Percentiles rank a stretch among this genome's conserved stretches.
Evolutionary conservation across 305 asterid genomes (phyloP).

Genomic region (Solanum aculeatissimum): DNA sequence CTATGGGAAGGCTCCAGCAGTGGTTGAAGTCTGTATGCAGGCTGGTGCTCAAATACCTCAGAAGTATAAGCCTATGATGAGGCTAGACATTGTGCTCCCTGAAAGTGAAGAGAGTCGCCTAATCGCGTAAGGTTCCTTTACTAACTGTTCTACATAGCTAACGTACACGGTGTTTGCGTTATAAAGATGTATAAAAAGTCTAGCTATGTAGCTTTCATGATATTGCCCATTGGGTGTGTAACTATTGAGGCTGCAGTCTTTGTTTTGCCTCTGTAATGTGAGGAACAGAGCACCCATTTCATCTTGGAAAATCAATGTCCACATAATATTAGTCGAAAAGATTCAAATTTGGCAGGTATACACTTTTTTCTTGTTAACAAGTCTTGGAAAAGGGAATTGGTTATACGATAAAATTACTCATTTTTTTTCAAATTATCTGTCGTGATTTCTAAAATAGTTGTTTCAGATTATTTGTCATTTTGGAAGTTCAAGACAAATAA

Average conservation of each 20-base stretch:
- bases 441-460: too few relatives aligned
- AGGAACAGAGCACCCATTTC: neutral
- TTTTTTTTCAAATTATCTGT: too few relatives aligned
- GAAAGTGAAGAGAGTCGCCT: constrained; percentile 52
- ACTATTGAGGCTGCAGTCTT: neutral
- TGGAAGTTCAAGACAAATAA: too few relatives aligned
- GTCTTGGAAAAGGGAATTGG: neutral
- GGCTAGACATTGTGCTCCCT: constrained; percentile 73
- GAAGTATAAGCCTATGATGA: constrained; percentile 75
- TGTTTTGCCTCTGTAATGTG: neutral
- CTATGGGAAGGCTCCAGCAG: constrained; percentile 88
- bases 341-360: neutral
- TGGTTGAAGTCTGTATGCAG: constrained; percentile 70
- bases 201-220: neutral
- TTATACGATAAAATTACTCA: neutral
- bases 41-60: constrained; percentile 75
- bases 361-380: neutral
- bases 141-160: neutral
- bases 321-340: neutral
- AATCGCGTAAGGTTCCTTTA: constrained; percentile 24
- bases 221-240: neutral
- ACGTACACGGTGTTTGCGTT: neutral
- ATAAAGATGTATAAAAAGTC: neutral
- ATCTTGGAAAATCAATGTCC: neutral
- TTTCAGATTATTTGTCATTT: too few relatives aligned